Evolutionary conservation across 2,329 filamentous ascomycete species (phyloP).

Genomic region (Exophiala mesophila): DNA sequence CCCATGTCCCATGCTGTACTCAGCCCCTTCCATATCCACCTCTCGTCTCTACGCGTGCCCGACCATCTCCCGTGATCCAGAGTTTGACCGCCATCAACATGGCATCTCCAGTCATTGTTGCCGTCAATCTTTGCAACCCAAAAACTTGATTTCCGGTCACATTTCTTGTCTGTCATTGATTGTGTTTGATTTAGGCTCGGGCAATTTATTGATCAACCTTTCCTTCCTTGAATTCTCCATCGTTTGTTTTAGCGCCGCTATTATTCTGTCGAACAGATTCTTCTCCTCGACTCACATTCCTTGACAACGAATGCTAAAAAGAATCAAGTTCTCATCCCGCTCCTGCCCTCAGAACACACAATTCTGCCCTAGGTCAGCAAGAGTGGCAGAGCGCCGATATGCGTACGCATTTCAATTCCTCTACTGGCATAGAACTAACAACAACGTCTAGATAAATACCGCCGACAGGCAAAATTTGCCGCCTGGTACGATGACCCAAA

Average conservation of each 20-base stretch:
- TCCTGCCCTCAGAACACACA: not conserved
- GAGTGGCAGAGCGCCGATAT: constrained; percentile 6
- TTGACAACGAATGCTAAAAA: no score
- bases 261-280: not conserved
- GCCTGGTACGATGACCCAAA: constrained; percentile 24
- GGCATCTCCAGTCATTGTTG: no score
- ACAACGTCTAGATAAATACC: constrained; percentile 22
- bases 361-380: not conserved
- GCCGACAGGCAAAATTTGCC: constrained; percentile 21
- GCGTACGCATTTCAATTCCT: constrained; percentile 12
- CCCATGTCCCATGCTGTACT: not conserved
- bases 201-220: not conserved
- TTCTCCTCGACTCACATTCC: not conserved
- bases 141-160: not conserved
- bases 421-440: not conserved
- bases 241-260: not conserved
- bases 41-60: not conserved
- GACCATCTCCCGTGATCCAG: no score
- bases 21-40: not conserved
- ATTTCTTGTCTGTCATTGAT: no score
- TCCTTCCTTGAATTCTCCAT: not conserved
- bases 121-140: not conserved
- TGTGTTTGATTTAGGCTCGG: no score
- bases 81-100: no score
- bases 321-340: no score